Evolutionary conservation across 495 filamentous ascomycete genomes (phyloP).

Genomic region (Aspergillus ostianus): DNA sequence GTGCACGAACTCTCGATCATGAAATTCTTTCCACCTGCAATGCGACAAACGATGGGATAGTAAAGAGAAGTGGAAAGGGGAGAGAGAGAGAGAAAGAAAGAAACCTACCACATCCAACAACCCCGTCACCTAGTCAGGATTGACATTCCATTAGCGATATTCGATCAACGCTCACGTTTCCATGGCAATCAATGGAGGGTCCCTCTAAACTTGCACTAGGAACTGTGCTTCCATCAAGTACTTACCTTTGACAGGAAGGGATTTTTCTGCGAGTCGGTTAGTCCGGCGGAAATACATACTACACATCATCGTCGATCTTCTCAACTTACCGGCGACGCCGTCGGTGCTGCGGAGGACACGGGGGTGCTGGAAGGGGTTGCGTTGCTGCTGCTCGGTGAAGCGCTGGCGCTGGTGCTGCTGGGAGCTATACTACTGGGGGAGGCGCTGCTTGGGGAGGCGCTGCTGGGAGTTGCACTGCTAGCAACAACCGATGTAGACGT

Average conservation of each 20-base stretch:
- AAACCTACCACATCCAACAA: not conserved
- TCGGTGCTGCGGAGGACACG: not conserved
- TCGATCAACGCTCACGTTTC: not conserved
- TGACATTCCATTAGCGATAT: not conserved
- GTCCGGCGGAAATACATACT: not conserved
- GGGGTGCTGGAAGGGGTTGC: not conserved
- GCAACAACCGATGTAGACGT: not conserved
- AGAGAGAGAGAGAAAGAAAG: not conserved
- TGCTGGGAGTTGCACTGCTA: conserved; percentile 1
- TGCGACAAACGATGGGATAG: no score
- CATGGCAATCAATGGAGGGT: not conserved
- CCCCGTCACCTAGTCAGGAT: not conserved
- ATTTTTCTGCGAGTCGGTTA: not conserved
- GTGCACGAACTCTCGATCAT: no score
- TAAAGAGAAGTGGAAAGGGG: no score
- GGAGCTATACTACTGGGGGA: not conserved
- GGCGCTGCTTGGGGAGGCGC: not conserved
- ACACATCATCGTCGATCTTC: not conserved
- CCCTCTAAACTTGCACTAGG: not conserved
- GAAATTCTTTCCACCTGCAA: no score
- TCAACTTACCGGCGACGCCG: not conserved
- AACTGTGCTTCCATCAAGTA: not conserved
- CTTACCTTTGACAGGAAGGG: not conserved
- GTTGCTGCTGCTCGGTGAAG: not conserved
- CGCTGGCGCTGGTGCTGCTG: no score